These are phyloP conservation scores for Colletotrichum brevisporum DNA, from an alignment of 2,329 filamentous ascomycete species.

Conservation along the genomic window DNA sequence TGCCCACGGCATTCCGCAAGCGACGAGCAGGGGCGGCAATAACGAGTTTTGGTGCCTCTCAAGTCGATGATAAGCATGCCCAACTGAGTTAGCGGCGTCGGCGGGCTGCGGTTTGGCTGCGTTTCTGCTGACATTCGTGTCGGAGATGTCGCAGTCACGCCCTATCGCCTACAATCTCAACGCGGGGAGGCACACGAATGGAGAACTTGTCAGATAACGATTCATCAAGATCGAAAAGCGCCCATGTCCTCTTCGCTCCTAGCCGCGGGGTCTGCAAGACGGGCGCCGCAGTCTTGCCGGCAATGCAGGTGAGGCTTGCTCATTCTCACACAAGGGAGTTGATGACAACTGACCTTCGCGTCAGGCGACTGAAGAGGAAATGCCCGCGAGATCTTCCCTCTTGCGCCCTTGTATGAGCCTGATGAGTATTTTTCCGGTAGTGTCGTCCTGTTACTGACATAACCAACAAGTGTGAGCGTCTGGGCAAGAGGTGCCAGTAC, in stretches of 20 bases:
- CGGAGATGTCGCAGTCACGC: too few relatives aligned
- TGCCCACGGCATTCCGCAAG: neutral
- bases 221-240: too few relatives aligned
- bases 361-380: conserved; percentile 37
- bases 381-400: conserved; percentile 40
- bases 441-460: too few relatives aligned
- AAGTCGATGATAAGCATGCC: neutral
- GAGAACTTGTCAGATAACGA: too few relatives aligned
- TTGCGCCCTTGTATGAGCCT: conserved; percentile 43
- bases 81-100: neutral
- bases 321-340: neutral
- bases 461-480: conserved; percentile 42
- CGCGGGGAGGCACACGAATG: neutral
- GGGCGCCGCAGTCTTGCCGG: conserved; percentile 8
- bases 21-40: neutral
- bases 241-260: neutral
- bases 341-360: neutral
- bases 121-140: too few relatives aligned
- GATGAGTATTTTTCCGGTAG: too few relatives aligned
- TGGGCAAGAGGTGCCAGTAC: conserved; percentile 45
- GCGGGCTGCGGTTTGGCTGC: neutral
- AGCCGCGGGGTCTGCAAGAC: neutral
- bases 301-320: conserved; percentile 6
- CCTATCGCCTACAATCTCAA: neutral
- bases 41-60: neutral